Percentiles rank a stretch among this genome's conserved stretches.
Evolutionary conservation across 1,284 basidiomycete genomes (phyloP).

Genomic region (Rhodotorula sp.): DNA sequence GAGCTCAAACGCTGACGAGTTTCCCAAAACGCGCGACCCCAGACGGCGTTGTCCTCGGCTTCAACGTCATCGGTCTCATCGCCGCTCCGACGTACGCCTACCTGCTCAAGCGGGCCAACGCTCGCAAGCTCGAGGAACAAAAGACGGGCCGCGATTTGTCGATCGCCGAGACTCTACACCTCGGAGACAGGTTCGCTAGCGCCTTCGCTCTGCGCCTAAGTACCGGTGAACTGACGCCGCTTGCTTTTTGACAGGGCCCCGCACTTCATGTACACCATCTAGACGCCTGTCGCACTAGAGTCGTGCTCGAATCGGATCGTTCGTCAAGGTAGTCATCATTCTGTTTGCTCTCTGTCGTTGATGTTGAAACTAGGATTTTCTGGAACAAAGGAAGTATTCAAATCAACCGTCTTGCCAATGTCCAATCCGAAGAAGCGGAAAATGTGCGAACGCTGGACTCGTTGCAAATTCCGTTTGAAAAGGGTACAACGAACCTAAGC

Average conservation of each 20-base stretch:
- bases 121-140: constrained; percentile 42
- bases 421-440: no score
- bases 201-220: no score
- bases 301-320: background rate
- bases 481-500: background rate
- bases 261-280: constrained; percentile 37
- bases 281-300: background rate
- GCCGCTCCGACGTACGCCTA: constrained; percentile 56
- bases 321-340: background rate
- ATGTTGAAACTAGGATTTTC: background rate
- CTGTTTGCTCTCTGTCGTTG: background rate
- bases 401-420: no score
- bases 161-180: constrained; percentile 39
- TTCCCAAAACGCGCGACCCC: no score
- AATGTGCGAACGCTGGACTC: no score
- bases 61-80: constrained; percentile 63
- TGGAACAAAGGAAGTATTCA: background rate
- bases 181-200: constrained; percentile 37
- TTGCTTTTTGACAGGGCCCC: constrained; percentile 14
- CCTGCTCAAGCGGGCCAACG: constrained; percentile 60
- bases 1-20: background rate
- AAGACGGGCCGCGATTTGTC: constrained; percentile 35
- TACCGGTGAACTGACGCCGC: no score
- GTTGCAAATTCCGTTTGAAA: no score
- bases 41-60: constrained; percentile 68